Base-by-base conservation (phyloP, 148 eudicot species). In the Amaranthus palmeri region DNA sequence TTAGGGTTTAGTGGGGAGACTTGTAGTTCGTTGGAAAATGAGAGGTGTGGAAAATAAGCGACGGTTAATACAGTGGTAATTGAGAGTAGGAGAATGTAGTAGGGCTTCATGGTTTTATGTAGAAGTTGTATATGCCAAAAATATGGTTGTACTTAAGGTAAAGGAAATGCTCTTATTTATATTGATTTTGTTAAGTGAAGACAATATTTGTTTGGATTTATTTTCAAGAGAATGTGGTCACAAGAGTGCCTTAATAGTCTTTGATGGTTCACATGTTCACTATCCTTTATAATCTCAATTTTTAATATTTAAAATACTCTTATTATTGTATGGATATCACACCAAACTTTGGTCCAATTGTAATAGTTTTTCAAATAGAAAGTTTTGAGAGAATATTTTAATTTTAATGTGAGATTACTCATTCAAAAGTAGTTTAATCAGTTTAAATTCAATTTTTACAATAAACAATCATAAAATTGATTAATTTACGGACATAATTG, bases 191-290 rank as follows among this genome's bases (percentile, higher is more conserved):
- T 15, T 47, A 65, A 54, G 70, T 8, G 55, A 66, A 15, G 4
- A 47, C 8, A 15, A 47, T 10, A 63, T 40, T 41, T 18, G 18
- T 7, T 18, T 12, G 60, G 57, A 17, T n/a, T 49, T 36, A 59
- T 50, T n/a, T 17, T 77, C 80, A 77, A 72, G 76, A 61, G 58
- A 61, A 68, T 78, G 76, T 72, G 72, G 72, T 14, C 18, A 14
- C 70, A 57, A 62, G 50, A 8, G 12, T 47, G 56, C 53, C 40
- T 55, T 55, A 12, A 48, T 46, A 55, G 62, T 64, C 63, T 1
- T 44, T 7, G 61, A n/a, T 62, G 63, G 55, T 72, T 48, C 76
- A 77, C 71, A 71, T 65, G 67, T 45, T 60, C 3, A 42, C 17
- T 46, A 69, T 75, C 45, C 11, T 58, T 40, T 4, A n/a, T 13